Conservation (phyloP, 2,329 filamentous ascomycete genomes). For the Dactylellina leptospora region DNA sequence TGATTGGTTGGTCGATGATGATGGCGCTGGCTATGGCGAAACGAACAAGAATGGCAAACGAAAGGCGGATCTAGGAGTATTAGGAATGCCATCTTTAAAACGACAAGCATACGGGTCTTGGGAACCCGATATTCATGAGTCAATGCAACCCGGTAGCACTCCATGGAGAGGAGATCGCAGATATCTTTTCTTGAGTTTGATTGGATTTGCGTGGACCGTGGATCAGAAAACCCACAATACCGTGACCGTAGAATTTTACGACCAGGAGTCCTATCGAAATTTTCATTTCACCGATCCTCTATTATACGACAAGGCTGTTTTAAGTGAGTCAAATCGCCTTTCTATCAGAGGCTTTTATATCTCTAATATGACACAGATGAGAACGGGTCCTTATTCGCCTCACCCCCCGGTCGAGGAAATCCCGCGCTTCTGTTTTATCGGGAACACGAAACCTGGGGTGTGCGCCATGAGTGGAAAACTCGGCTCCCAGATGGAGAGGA, state of each 20-base stretch:
- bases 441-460: slow-evolving; percentile 96
- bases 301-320: slow-evolving; percentile 92
- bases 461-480: slow-evolving; percentile 87
- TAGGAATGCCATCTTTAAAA: slow-evolving; percentile 62
- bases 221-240: slow-evolving; percentile 94
- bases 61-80: slow-evolving; percentile 60
- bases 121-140: slow-evolving; percentile 76
- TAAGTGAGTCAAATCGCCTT: slow-evolving; percentile 63
- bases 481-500: slow-evolving; percentile 86
- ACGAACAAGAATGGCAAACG: slow-evolving; percentile 74
- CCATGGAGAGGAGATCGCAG: slow-evolving; percentile 94
- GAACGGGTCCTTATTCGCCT: slow-evolving; percentile 84
- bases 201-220: slow-evolving; percentile 95
- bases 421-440: slow-evolving; percentile 92
- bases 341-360: not conserved
- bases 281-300: slow-evolving; percentile 98
- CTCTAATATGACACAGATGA: slow-evolving; percentile 66
- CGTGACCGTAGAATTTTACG: slow-evolving; percentile 96
- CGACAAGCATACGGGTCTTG: slow-evolving; percentile 64
- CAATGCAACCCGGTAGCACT: slow-evolving; percentile 93
- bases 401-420: slow-evolving; percentile 72
- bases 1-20: slow-evolving; percentile 93
- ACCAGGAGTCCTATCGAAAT: slow-evolving; percentile 79
- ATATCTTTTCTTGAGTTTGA: slow-evolving; percentile 85
- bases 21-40: slow-evolving; percentile 85